Evolutionary conservation across 108 stramenopile species (phyloP).

Genomic region (Ochromonas danica): DNA sequence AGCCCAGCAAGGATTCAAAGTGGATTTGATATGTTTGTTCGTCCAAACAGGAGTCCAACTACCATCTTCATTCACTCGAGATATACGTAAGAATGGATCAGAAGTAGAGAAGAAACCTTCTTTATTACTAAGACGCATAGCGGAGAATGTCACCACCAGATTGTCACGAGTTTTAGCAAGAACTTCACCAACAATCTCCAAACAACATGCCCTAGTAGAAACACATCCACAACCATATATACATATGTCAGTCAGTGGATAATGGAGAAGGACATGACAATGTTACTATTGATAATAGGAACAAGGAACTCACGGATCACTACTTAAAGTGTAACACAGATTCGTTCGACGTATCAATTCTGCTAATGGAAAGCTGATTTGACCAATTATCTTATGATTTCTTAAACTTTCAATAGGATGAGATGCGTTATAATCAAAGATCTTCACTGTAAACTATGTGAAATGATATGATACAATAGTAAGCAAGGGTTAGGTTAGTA

Average conservation of each 20-base stretch:
- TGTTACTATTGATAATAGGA: neutral
- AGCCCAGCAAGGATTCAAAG: neutral
- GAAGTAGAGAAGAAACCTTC: constrained; percentile 71
- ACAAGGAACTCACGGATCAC: neutral
- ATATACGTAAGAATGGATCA: constrained; percentile 60
- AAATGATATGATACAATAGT: neutral
- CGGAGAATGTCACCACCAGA: constrained; percentile 47
- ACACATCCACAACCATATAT: neutral
- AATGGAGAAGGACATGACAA: neutral
- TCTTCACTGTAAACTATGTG: neutral
- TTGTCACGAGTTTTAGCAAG: neutral
- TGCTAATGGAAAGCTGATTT: neutral
- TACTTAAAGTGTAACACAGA: neutral
- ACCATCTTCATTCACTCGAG: neutral
- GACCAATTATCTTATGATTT: neutral
- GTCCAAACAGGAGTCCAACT: neutral
- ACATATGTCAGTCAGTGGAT: neutral
- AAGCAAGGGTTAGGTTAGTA: neutral
- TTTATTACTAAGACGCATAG: constrained; percentile 67
- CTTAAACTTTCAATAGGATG: neutral
- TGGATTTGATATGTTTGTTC: neutral
- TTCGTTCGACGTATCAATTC: neutral
- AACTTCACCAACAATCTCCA: neutral
- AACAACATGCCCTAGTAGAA: too few relatives aligned
- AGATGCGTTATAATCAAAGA: neutral